Base-by-base conservation (phyloP, 2,329 filamentous ascomycete genomes). In the Neofusicoccum ribis region DNA sequence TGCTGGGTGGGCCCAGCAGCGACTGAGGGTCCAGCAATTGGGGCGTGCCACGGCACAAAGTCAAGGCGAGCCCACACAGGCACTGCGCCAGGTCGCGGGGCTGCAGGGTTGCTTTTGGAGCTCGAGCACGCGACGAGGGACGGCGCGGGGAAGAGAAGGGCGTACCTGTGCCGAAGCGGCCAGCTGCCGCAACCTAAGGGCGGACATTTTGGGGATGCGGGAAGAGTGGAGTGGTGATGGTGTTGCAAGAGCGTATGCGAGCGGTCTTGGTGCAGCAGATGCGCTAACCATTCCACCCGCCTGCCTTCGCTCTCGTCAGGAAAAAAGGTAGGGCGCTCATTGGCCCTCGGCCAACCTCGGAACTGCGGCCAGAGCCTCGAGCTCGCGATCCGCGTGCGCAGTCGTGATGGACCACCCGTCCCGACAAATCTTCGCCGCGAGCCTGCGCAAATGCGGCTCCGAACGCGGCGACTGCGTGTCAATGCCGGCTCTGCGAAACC, bases 121-220 rank as follows among this genome's bases (percentile, higher is more conserved):
- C 56, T 60, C 27, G 56, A 20, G 41, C 43, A 47, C 43, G 56
- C 31, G 56, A 60, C 31, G 50, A 36, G 37, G 31, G 27, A 46
- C 14, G 39, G 20, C 14, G 47, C 20, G 36, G 59, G 20, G 20
- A 43, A 27, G 46, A 44, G 37, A 39, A 12, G 50, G n/a, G 31
- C 64, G 20, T 51, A 65, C 64, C 64, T 65, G 64, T 54, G 64
- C 43, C 52, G 46, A 44, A 31, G 46, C 39, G 64, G 64, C 64
- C 47, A 65, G 47, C 64, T 62, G 64, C 64, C 64, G 64, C 64
- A 65, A 41, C 54, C 56, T 60, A 36, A 65, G 64, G 46, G 64
- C 46, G 27, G 54, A 61, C 64, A 65, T 65, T 41, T 46, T 65
- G 56, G 44, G 46, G 37, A 61, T 58, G 58, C 20, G 17, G 47